Conservation (phyloP, 1,139 yeast species). For the Hemisphaericaspora subhashii region DNA sequence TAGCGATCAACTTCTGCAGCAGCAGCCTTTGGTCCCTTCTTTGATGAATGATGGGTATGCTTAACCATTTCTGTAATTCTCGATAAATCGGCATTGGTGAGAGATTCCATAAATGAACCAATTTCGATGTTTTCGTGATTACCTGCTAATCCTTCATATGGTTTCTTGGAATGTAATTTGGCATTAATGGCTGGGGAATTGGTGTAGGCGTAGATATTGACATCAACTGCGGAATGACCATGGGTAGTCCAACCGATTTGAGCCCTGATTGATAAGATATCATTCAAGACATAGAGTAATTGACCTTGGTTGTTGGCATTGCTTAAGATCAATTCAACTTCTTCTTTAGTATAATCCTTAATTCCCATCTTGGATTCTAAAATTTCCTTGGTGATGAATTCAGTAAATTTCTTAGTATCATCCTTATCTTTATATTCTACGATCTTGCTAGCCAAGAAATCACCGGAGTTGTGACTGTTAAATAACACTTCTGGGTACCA, state of each 20-base stretch:
- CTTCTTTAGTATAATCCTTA: conserved; percentile 50
- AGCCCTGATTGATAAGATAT: conserved; percentile 67
- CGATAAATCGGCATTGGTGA: conserved; percentile 54
- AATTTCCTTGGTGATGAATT: conserved; percentile 51
- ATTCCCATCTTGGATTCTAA: conserved; percentile 61
- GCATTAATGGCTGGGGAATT: conserved; percentile 46
- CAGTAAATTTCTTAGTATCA: conserved; percentile 29
- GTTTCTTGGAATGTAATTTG: conserved; percentile 27
- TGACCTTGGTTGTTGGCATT: conserved; percentile 19
- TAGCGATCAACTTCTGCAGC: conserved; percentile 1
- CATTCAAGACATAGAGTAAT: conserved; percentile 40
- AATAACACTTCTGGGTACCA: conserved; percentile 81
- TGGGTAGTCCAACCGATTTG: conserved; percentile 89
- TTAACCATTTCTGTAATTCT: conserved; percentile 50
- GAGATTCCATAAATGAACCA: conserved; percentile 64
- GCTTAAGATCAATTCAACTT: conserved; percentile 35
- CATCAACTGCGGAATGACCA: conserved; percentile 91
- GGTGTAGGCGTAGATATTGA: conserved; percentile 75
- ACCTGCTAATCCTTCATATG: conserved; percentile 59
- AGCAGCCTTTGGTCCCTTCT: neutral
- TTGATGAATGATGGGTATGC: conserved; percentile 45
- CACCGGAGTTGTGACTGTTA: conserved; percentile 73
- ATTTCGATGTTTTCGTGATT: conserved; percentile 83
- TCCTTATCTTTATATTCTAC: conserved; percentile 23
- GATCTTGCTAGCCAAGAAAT: conserved; percentile 47